Base-by-base conservation (phyloP, 116 monocot species). In the Trichopus zeylanicus region DNA sequence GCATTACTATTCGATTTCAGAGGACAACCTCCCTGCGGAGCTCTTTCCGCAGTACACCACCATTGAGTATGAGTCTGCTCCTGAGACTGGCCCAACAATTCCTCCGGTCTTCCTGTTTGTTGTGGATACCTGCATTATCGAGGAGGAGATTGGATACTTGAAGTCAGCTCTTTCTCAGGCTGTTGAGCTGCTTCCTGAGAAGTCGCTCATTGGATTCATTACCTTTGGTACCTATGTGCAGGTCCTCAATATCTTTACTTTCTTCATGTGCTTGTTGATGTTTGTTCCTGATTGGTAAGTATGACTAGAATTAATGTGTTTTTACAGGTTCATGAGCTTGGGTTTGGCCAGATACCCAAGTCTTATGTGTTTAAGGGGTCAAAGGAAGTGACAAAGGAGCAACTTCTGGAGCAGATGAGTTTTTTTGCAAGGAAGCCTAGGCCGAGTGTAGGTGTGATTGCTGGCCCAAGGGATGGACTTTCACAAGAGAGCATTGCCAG, bases 381-480 rank as follows among this genome's bases (percentile, higher is more conserved):
- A 24, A 95, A 87, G 67, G 95, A 90, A 74, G 68, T 81, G n/a
- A 87, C 78, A n/a, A 95, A 95, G 72, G 95, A 95, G 37, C 87
- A 90, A 61, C 55, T 95, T 48, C 56, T 97, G 32, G 97, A 97
- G 20, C 83, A 90, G 51, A 81, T 97, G 97, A 70, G 69, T 3
- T 97, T 97, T 63, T 87, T 97, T 60, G 48, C 76, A 6, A 59
- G 70, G 46, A 95, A 67, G 60, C 75, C 82, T 42, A 78, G 71
- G 46, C 91, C 97, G 15, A 35, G 54, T 10, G 59, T 71, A 4
- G 95, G 97, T 25, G 97, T 97, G 51, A 73, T 97, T 48, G 97
- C 90, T 55, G 97, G 97, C 19, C 65, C 82, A 1, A 80, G 84
- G 57, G 97, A 97, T 78, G 95, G 95, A 1, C 84, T 97, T 19